A percentile compares a stretch with the other conserved stretches of the same genome.
phyloP scores from a whole-genome alignment of 2,329 filamentous ascomycete genomes.

The Aspergillus niger region DNA sequence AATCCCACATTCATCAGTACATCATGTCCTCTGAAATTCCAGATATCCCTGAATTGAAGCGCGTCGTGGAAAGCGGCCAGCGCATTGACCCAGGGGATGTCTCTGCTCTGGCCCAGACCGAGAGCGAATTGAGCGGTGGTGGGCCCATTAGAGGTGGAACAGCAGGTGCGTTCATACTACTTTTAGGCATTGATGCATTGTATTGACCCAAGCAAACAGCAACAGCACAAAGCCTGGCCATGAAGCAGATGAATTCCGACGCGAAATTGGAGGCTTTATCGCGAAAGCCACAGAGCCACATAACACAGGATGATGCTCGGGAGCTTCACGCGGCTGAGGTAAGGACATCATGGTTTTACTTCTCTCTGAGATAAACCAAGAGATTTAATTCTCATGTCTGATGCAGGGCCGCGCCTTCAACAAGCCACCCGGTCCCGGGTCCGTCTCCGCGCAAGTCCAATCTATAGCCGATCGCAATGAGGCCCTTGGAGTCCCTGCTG shows the following conservation, averaged over 20 bases:
- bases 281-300: conserved; percentile 35
- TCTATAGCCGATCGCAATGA: conserved; percentile 39
- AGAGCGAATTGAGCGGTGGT: conserved; percentile 34
- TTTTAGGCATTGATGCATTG: neutral
- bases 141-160: conserved; percentile 36
- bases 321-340: conserved; percentile 37
- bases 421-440: conserved; percentile 32
- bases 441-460: conserved; percentile 35
- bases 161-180: conserved; percentile 27
- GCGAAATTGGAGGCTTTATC: conserved; percentile 34
- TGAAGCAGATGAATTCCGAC: conserved; percentile 39
- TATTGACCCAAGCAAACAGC: conserved; percentile 20
- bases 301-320: conserved; percentile 36
- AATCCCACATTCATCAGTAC: neutral
- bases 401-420: conserved; percentile 38
- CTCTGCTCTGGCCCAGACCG: conserved; percentile 34
- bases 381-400: no score
- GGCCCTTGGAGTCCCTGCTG: conserved; percentile 28
- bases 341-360: neutral
- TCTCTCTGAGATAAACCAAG: no score
- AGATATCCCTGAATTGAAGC: conserved; percentile 33
- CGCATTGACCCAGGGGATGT: conserved; percentile 37
- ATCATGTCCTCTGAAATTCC: conserved; percentile 11
- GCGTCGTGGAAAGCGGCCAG: conserved; percentile 33
- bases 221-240: conserved; percentile 36